Evolutionary conservation across 2,329 filamentous ascomycete species (phyloP).

Genomic region (Huntiella savannae): DNA sequence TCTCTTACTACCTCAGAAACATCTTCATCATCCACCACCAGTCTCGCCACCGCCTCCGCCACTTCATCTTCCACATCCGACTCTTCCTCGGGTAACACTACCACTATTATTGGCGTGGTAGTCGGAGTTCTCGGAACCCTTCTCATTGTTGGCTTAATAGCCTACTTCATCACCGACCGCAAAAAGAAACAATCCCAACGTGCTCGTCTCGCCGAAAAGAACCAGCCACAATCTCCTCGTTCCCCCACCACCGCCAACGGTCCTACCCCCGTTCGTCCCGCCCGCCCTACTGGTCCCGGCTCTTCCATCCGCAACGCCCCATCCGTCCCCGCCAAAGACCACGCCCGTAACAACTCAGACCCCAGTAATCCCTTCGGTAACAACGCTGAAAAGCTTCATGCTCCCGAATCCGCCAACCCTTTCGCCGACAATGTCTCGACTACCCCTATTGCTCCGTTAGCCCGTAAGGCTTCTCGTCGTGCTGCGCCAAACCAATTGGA

Average conservation of each 20-base stretch:
- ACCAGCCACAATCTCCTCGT: not conserved
- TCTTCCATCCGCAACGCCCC: conserved; percentile 6
- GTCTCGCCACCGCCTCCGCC: conserved; percentile 9
- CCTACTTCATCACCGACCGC: conserved; percentile 51
- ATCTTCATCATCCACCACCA: conserved; percentile 13
- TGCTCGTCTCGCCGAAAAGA: conserved; percentile 19
- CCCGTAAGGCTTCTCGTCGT: conserved; percentile 38
- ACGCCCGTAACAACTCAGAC: conserved; percentile 23
- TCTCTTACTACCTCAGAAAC: conserved; percentile 13
- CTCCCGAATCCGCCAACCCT: conserved; percentile 29
- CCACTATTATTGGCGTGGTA: conserved; percentile 60
- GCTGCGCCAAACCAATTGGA: conserved; percentile 32
- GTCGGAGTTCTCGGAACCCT: conserved; percentile 61
- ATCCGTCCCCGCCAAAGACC: conserved; percentile 7
- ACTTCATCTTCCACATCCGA: conserved; percentile 12
- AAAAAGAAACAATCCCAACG: conserved; percentile 48
- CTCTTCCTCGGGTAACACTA: conserved; percentile 15
- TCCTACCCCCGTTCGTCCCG: conserved; percentile 7
- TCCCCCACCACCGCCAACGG: conserved; percentile 1
- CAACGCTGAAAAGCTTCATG: conserved; percentile 25
- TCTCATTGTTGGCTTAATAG: conserved; percentile 43
- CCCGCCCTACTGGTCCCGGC: conserved; percentile 9
- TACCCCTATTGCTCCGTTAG: conserved; percentile 20
- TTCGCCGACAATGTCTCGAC: conserved; percentile 36
- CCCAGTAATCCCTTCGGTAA: conserved; percentile 54